These are phyloP conservation scores for Coniophora puteana DNA, from an alignment of 1,284 basidiomycete genomes.

Conservation along the genomic window DNA sequence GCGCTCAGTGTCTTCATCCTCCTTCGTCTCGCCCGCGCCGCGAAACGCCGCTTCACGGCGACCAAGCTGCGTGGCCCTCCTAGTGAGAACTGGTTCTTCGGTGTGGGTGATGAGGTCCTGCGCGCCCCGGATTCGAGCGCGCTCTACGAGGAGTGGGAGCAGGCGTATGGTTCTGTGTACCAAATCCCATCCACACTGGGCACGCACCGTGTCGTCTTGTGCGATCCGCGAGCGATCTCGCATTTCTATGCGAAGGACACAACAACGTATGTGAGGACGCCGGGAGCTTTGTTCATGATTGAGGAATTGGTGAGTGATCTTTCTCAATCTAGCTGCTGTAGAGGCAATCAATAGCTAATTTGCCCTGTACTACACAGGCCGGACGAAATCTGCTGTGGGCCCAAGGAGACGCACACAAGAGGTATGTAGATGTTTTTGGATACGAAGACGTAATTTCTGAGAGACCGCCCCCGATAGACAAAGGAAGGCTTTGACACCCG, in stretches of 20 bases:
- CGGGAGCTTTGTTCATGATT: constrained; percentile 1
- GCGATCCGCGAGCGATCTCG: constrained; percentile 51
- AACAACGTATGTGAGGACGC: constrained; percentile 19
- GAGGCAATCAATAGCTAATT: neutral
- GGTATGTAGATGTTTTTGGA: neutral
- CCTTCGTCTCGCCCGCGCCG: constrained; percentile 5
- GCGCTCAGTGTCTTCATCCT: constrained; percentile 14
- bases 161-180: constrained; percentile 46
- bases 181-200: constrained; percentile 39
- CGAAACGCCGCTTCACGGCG: constrained; percentile 12
- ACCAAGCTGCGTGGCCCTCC: constrained; percentile 32
- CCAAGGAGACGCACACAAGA: constrained; percentile 6
- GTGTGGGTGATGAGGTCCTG: constrained; percentile 13
- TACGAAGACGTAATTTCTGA: constrained; percentile 17
- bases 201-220: constrained; percentile 36
- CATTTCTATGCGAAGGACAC: constrained; percentile 51
- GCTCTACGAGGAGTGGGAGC: constrained; percentile 32
- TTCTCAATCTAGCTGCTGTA: neutral
- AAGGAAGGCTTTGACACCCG: constrained; percentile 37
- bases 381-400: constrained; percentile 5
- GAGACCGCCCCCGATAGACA: constrained; percentile 37
- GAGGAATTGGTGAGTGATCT: constrained; percentile 18
- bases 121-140: constrained; percentile 13
- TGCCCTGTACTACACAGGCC: too few species aligned
- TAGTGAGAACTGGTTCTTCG: constrained; percentile 23